Conservation (phyloP, 164 flowering plant species). For the Liquidambar formosana region DNA sequence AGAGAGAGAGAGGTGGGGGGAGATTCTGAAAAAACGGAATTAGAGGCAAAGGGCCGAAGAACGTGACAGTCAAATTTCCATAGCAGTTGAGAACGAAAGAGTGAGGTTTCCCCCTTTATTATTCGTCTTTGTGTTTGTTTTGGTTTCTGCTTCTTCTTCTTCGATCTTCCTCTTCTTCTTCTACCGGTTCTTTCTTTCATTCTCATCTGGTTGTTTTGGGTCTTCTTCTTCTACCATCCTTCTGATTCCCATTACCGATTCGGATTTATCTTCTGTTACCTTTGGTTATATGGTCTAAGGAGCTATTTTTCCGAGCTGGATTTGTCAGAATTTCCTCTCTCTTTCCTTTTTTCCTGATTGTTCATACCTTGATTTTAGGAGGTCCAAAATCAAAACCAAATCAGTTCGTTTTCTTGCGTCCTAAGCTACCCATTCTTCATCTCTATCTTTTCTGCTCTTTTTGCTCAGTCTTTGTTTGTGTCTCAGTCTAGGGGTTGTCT, state of each 20-base stretch:
- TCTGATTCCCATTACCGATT: neutral
- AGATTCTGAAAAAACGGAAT: conserved; percentile 4
- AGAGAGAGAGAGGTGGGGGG: neutral
- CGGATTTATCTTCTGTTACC: neutral
- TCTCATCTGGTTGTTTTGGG: neutral
- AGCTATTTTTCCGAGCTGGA: neutral
- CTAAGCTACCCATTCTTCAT: neutral
- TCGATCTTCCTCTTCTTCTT: too few species aligned
- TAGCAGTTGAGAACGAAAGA: conserved; percentile 2
- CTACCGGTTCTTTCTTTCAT: neutral
- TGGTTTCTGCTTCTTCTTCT: neutral
- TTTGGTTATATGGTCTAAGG: neutral
- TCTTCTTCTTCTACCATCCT: neutral
- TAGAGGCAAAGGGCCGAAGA: conserved; percentile 20
- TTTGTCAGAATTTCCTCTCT: neutral
- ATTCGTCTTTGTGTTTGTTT: too few species aligned
- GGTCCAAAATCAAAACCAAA: neutral
- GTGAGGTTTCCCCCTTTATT: too few species aligned
- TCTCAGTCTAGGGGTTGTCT: neutral
- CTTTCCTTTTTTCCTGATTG: neutral
- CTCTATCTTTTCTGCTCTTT: neutral
- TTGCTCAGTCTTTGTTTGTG: too few species aligned
- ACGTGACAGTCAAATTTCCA: conserved; percentile 28
- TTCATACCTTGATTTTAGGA: neutral
- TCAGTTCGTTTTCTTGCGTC: neutral